Conservation (phyloP, 2,329 filamentous ascomycete species). For the Trichoderma gracile region DNA sequence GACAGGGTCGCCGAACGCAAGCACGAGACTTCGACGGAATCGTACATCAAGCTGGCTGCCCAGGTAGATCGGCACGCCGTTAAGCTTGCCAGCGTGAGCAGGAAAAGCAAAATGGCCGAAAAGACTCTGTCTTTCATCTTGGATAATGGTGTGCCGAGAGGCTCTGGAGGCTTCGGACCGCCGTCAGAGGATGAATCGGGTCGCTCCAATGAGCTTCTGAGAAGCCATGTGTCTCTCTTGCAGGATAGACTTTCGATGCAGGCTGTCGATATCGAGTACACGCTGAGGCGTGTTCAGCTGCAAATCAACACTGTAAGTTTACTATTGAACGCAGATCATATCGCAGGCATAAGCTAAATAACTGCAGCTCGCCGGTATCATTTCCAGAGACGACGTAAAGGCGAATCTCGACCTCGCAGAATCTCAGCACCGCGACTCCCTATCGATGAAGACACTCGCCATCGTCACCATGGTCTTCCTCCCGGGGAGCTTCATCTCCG, state of each 20-base stretch:
- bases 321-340: neutral
- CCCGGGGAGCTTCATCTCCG: conserved; percentile 45
- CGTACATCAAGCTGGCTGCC: conserved; percentile 38
- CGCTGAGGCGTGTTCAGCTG: conserved; percentile 42
- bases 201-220: conserved; percentile 31
- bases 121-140: conserved; percentile 39
- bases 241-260: conserved; percentile 41
- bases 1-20: conserved; percentile 39
- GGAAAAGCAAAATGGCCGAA: conserved; percentile 41
- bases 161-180: neutral
- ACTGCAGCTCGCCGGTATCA: conserved; percentile 41
- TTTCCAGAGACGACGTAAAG: conserved; percentile 42
- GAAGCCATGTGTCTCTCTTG: conserved; percentile 36
- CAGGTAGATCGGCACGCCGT: conserved; percentile 40
- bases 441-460: conserved; percentile 47
- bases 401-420: conserved; percentile 38
- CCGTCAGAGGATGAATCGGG: neutral
- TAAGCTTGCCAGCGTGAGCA: conserved; percentile 41
- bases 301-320: conserved; percentile 42
- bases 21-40: conserved; percentile 33
- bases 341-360: neutral
- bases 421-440: conserved; percentile 42
- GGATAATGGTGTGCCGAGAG: conserved; percentile 22
- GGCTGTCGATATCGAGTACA: conserved; percentile 40
- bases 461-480: conserved; percentile 48